Evolutionary conservation across 2,329 filamentous ascomycete genomes (phyloP).

Genomic region (Aspergillus ochraceus): DNA sequence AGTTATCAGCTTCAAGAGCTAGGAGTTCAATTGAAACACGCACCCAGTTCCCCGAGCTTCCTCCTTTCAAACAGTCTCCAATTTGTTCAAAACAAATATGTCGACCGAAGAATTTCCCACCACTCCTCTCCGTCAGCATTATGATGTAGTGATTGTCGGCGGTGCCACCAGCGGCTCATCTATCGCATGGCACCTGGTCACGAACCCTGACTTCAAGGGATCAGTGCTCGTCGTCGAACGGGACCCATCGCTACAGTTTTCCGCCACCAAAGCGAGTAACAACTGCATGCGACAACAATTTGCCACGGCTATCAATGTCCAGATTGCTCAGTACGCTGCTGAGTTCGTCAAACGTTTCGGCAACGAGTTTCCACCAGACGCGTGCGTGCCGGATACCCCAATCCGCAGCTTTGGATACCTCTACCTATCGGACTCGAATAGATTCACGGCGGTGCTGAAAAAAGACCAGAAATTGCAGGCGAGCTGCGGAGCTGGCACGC

Average conservation of each 20-base stretch:
- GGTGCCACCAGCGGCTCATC: conserved; percentile 18
- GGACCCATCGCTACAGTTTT: conserved; percentile 15
- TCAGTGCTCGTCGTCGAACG: conserved; percentile 16
- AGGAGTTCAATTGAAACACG: too few relatives aligned
- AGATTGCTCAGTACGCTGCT: conserved; percentile 20
- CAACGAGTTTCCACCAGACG: conserved; percentile 4
- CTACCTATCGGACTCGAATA: conserved; percentile 5
- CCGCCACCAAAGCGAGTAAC: conserved; percentile 19
- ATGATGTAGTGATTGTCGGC: conserved; percentile 18
- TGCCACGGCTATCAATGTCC: conserved; percentile 17
- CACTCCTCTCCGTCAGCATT: conserved; percentile 4
- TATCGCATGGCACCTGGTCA: conserved; percentile 12
- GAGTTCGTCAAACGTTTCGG: conserved; percentile 13
- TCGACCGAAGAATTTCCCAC: background rate
- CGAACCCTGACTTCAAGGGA: conserved; percentile 11
- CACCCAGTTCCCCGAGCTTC: too few relatives aligned
- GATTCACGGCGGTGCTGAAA: conserved; percentile 1
- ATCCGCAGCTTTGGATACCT: conserved; percentile 6
- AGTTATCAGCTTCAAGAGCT: too few relatives aligned
- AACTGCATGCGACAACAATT: conserved; percentile 23
- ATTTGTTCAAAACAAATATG: too few relatives aligned
- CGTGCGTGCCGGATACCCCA: background rate
- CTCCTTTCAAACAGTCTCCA: too few relatives aligned
- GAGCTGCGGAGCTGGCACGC: conserved; percentile 2
- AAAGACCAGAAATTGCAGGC: conserved; percentile 4